These are phyloP conservation scores for Centrapalus pauciflorus DNA, from an alignment of 129 eudicot genomes.

Conservation along the genomic window DNA sequence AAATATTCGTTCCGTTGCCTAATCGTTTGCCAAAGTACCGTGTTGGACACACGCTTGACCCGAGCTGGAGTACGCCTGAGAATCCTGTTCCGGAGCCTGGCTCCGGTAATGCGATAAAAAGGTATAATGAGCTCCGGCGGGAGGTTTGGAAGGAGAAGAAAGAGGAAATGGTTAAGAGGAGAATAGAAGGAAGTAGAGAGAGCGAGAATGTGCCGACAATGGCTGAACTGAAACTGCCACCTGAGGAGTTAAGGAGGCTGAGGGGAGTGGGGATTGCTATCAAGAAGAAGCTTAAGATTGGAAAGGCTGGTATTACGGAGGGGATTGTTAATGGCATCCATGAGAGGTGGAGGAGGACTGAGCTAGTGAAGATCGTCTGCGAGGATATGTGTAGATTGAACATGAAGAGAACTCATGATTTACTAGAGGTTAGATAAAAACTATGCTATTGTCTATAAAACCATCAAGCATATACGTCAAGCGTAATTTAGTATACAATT, in stretches of 20 bases:
- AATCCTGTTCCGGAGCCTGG: constrained; percentile 88
- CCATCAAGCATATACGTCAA: too few species aligned
- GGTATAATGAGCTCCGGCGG: constrained; percentile 46
- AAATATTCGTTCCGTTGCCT: constrained; percentile 71
- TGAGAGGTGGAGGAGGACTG: constrained; percentile 79
- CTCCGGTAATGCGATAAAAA: constrained; percentile 50
- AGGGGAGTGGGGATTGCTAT: constrained; percentile 59
- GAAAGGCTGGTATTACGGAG: constrained; percentile 90
- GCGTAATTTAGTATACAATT: too few species aligned
- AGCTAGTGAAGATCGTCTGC: constrained; percentile 70
- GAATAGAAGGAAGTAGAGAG: constrained; percentile 23
- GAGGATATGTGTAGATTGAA: constrained; percentile 84
- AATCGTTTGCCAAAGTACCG: constrained; percentile 59
- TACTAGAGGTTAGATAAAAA: constrained; percentile 63
- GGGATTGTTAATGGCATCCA: constrained; percentile 97
- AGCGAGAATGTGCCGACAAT: constrained; percentile 46
- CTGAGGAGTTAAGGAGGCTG: constrained; percentile 60
- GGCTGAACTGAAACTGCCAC: constrained; percentile 73
- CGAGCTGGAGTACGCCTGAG: constrained; percentile 93
- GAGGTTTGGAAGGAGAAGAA: constrained; percentile 51
- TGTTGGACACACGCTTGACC: constrained; percentile 88
- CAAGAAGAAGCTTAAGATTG: constrained; percentile 70
- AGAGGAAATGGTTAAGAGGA: constrained; percentile 39
- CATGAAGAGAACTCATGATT: constrained; percentile 93
- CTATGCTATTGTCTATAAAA: neutral